Evolutionary conservation across 2,329 filamentous ascomycete species (phyloP).

Genomic region (Plectosphaerella cucumerina): DNA sequence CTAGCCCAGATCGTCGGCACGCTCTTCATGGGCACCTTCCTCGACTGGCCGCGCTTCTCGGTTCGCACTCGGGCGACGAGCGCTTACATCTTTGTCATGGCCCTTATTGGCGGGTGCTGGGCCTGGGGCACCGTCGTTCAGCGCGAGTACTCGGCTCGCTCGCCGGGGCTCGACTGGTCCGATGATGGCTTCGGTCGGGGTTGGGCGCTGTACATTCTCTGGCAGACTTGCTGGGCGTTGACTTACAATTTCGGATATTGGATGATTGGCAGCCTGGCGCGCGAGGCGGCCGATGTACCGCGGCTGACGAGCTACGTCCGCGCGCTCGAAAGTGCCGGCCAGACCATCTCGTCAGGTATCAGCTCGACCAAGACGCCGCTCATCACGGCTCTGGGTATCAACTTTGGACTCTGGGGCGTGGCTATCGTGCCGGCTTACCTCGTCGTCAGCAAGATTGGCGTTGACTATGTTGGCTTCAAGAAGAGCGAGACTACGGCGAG

Average conservation of each 20-base stretch:
- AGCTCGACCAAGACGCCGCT: conserved; percentile 11
- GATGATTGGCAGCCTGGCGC: conserved; percentile 7
- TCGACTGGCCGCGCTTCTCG: conserved; percentile 13
- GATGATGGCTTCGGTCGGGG: conserved; percentile 15
- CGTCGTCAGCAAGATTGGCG: conserved; percentile 6
- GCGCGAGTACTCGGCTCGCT: conserved; percentile 9
- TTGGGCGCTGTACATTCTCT: conserved; percentile 17
- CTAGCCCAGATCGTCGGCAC: conserved; percentile 15
- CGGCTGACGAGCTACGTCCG: conserved; percentile 7
- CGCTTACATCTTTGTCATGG: conserved; percentile 14
- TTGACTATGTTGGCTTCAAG: conserved; percentile 1
- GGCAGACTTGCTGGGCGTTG: conserved; percentile 10
- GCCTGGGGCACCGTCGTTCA: conserved; percentile 18
- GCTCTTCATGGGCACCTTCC: conserved; percentile 16
- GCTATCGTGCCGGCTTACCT: conserved; percentile 10
- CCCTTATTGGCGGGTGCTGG: conserved; percentile 15
- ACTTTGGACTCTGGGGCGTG: conserved; percentile 12
- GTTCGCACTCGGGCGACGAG: conserved; percentile 12
- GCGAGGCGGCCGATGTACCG: conserved; percentile 6
- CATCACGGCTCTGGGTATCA: conserved; percentile 10
- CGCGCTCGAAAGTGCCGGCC: conserved; percentile 8
- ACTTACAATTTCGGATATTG: conserved; percentile 10
- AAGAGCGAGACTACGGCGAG: neutral
- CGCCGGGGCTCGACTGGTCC: conserved; percentile 13
- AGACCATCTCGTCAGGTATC: conserved; percentile 8